phyloP scores from a whole-genome alignment of 805 yeast genomes.

The Yamadazyma sp. region DNA sequence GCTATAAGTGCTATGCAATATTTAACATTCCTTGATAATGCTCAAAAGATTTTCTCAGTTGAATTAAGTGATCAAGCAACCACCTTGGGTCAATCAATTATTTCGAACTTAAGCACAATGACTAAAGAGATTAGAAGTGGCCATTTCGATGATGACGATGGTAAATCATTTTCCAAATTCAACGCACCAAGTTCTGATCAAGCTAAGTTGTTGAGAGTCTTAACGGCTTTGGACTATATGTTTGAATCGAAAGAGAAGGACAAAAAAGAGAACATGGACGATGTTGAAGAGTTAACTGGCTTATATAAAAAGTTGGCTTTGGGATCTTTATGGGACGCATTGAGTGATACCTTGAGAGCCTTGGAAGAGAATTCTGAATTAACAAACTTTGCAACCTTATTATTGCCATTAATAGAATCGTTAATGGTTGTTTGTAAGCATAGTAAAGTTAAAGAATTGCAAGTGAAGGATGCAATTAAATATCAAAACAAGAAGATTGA shows the following conservation, averaged over 20 bases:
- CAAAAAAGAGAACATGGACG: constrained; percentile 17
- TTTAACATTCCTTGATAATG: constrained; percentile 55
- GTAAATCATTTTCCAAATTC: constrained; percentile 59
- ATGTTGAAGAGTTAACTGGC: constrained; percentile 48
- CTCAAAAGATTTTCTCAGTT: constrained; percentile 60
- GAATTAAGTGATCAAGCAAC: constrained; percentile 68
- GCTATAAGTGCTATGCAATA: constrained; percentile 79
- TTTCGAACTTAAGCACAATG: constrained; percentile 52
- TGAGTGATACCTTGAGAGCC: constrained; percentile 66
- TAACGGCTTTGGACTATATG: constrained; percentile 85
- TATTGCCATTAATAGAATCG: constrained; percentile 85
- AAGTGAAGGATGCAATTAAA: constrained; percentile 51
- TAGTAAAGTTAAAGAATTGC: constrained; percentile 58
- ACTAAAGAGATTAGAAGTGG: constrained; percentile 39
- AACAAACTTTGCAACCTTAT: constrained; percentile 61
- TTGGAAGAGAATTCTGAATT: constrained; percentile 57
- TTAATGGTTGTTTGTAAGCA: constrained; percentile 96
- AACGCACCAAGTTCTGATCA: constrained; percentile 83
- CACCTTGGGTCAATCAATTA: constrained; percentile 50
- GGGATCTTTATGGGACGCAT: constrained; percentile 81
- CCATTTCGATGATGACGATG: constrained; percentile 42
- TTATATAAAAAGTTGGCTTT: constrained; percentile 68
- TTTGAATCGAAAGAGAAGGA: constrained; percentile 44
- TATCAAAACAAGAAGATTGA: constrained; percentile 65
- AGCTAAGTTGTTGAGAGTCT: constrained; percentile 77